Conservation (phyloP, 352 stramenopile genomes). For the Globisporangium apiculatum region DNA sequence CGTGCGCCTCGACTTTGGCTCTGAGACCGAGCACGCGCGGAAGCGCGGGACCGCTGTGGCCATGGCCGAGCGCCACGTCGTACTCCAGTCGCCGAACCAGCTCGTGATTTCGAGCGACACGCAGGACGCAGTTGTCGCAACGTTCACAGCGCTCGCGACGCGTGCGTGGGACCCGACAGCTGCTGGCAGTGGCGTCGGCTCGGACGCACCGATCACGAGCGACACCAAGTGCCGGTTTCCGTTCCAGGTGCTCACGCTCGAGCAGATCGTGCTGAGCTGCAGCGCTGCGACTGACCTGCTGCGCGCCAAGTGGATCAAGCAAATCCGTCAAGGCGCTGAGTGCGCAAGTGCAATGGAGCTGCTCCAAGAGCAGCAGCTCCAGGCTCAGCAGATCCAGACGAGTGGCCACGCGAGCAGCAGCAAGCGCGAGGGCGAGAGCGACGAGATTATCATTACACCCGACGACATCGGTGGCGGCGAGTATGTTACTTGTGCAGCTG, state of each 20-base stretch:
- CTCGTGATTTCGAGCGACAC: constrained; percentile 32
- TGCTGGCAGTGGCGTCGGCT: not conserved
- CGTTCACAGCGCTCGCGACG: constrained; percentile 37
- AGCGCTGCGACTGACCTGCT: constrained; percentile 49
- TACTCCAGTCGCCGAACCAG: constrained; percentile 43
- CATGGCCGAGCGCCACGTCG: constrained; percentile 40
- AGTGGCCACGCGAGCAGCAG: not conserved
- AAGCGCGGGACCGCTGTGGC: constrained; percentile 14
- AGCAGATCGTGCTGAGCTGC: constrained; percentile 58
- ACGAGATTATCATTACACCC: constrained; percentile 1
- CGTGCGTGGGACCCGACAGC: constrained; percentile 28
- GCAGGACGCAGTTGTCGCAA: constrained; percentile 20
- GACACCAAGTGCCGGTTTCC: constrained; percentile 33
- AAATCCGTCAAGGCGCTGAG: constrained; percentile 45
- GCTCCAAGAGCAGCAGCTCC: constrained; percentile 39
- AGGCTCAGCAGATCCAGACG: constrained; percentile 10
- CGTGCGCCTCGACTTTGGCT: constrained; percentile 27
- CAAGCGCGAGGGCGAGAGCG: not conserved
- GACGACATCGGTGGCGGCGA: too few relatives aligned
- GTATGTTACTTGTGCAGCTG: not conserved
- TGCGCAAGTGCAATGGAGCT: constrained; percentile 44
- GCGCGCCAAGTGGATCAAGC: constrained; percentile 58
- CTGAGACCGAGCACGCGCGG: constrained; percentile 14
- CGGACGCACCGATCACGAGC: constrained; percentile 15
- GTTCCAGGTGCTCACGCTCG: constrained; percentile 63